Conservation (phyloP, 495 filamentous ascomycete species). For the Aspergillus incahuasiensis region DNA sequence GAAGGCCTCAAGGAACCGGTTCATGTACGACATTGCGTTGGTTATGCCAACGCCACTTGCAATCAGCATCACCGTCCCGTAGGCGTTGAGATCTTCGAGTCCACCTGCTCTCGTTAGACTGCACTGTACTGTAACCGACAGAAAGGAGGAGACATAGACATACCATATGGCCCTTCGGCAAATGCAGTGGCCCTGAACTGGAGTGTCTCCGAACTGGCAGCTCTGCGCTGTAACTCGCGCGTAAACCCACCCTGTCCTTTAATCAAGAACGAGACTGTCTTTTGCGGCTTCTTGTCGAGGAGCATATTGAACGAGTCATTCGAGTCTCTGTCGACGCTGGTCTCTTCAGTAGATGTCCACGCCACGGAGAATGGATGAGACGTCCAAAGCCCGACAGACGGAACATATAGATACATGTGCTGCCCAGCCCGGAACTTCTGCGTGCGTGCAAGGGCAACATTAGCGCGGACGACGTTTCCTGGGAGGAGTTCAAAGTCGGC, state of each 20-base stretch:
- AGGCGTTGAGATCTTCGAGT: slow-evolving; percentile 45
- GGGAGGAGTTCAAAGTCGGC: slow-evolving; percentile 51
- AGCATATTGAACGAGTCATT: slow-evolving; percentile 34
- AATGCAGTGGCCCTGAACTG: slow-evolving; percentile 43
- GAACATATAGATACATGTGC: slow-evolving; percentile 55
- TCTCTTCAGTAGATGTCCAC: slow-evolving; percentile 34
- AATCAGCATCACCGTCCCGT: slow-evolving; percentile 52
- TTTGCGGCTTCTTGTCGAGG: slow-evolving; percentile 27
- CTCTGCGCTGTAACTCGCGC: slow-evolving; percentile 44
- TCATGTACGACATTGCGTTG: slow-evolving; percentile 52
- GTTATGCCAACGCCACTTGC: slow-evolving; percentile 59
- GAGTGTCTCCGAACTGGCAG: slow-evolving; percentile 32
- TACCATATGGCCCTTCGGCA: slow-evolving; percentile 56
- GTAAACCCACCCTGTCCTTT: slow-evolving; percentile 54
- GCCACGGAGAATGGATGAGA: slow-evolving; percentile 57
- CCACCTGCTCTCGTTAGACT: slow-evolving; percentile 32
- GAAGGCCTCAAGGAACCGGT: slow-evolving; percentile 44
- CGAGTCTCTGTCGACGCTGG: slow-evolving; percentile 24
- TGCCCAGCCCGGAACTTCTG: slow-evolving; percentile 49
- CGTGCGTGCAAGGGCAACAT: slow-evolving; percentile 43
- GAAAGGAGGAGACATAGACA: slow-evolving; percentile 7
- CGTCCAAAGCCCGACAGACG: slow-evolving; percentile 45
- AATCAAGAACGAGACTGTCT: slow-evolving; percentile 49
- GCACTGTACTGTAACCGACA: slow-evolving; percentile 1
- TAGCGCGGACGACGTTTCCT: slow-evolving; percentile 45